Evolutionary conservation across 129 eudicot genomes (phyloP).

Genomic region (Calendula officinalis): DNA sequence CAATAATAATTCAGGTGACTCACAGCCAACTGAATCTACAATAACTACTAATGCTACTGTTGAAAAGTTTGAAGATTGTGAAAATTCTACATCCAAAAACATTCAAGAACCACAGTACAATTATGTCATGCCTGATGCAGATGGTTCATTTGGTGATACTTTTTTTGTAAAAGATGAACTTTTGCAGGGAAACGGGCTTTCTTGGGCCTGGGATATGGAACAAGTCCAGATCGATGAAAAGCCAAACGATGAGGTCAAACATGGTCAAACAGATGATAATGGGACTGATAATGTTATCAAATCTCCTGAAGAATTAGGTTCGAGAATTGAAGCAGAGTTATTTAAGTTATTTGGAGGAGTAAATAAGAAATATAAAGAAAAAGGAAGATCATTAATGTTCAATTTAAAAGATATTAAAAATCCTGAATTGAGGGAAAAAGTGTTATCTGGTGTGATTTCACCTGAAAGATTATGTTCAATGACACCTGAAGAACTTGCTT

Average conservation of each 20-base stretch:
- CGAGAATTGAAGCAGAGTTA: conserved; percentile 65
- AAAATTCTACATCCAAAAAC: conserved; percentile 14
- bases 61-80: conserved; percentile 28
- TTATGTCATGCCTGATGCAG: conserved; percentile 53
- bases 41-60: conserved; percentile 9
- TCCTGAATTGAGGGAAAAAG: conserved; percentile 83
- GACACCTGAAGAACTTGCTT: conserved; percentile 96
- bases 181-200: conserved; percentile 83
- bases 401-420: conserved; percentile 78
- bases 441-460: conserved; percentile 68
- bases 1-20: conserved; percentile 23
- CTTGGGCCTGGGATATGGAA: conserved; percentile 76
- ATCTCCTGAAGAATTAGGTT: conserved; percentile 56
- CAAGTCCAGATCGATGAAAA: conserved; percentile 18
- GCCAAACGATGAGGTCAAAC: conserved; percentile 8
- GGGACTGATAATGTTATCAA: conserved; percentile 8
- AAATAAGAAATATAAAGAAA: conserved; percentile 85
- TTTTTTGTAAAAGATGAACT: conserved; percentile 79
- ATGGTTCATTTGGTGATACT: conserved; percentile 51
- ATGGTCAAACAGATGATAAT: not conserved
- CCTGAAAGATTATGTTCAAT: conserved; percentile 83
- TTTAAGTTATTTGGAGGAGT: conserved; percentile 80
- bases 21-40: conserved; percentile 26
- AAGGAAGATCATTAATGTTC: conserved; percentile 80
- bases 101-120: conserved; percentile 38